These are phyloP conservation scores for Trypanosoma melophagium DNA, from an alignment of 208 protist genomes.

Conservation along the genomic window DNA sequence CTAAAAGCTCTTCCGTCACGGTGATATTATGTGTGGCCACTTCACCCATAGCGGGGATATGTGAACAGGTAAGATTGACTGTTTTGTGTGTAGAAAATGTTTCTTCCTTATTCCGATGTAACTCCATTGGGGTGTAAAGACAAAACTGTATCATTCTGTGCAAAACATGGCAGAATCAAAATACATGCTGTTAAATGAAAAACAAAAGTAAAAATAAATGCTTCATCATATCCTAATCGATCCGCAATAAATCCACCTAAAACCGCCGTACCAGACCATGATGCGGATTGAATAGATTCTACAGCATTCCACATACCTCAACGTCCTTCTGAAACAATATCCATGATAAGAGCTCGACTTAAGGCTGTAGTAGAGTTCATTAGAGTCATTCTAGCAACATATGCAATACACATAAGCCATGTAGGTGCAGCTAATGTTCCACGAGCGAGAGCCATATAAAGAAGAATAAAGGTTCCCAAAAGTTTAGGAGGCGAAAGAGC, in stretches of 20 bases:
- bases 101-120: neutral
- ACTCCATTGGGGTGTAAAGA: slow-evolving; percentile 12
- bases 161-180: slow-evolving; percentile 42
- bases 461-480: slow-evolving; percentile 42
- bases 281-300: slow-evolving; percentile 63
- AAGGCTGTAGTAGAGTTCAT: slow-evolving; percentile 68
- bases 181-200: slow-evolving; percentile 49
- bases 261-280: slow-evolving; percentile 69
- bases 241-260: slow-evolving; percentile 67
- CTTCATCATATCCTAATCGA: slow-evolving; percentile 45
- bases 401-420: slow-evolving; percentile 54
- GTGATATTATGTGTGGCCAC: neutral
- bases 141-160: slow-evolving; percentile 55
- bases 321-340: slow-evolving; percentile 46
- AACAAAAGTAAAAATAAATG: slow-evolving; percentile 75
- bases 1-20: neutral
- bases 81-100: neutral
- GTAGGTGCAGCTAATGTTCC: slow-evolving; percentile 30
- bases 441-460: slow-evolving; percentile 60
- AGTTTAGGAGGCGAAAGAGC: slow-evolving; percentile 51
- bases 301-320: slow-evolving; percentile 67
- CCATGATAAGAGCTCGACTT: slow-evolving; percentile 69
- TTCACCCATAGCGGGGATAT: neutral
- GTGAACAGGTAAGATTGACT: neutral
- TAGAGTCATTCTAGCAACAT: slow-evolving; percentile 52